These are phyloP conservation scores for Stygiomarasmius scandens DNA, from an alignment of 1,284 basidiomycete species.

Conservation along the genomic window DNA sequence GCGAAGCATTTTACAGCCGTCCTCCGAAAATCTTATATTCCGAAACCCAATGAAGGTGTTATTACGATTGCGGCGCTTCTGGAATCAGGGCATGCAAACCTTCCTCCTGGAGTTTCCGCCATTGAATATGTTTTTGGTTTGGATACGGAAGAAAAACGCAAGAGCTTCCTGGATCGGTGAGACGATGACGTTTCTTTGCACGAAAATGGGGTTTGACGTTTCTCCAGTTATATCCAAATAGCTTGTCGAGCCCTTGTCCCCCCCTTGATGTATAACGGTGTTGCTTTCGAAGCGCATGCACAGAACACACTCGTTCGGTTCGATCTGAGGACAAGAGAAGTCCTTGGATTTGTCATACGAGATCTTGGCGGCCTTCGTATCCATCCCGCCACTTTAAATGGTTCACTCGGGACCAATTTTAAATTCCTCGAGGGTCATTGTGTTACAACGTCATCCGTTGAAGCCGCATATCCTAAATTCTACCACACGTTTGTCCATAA, in stretches of 20 bases:
- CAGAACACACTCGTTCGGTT: constrained; percentile 55
- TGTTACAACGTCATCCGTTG: constrained; percentile 43
- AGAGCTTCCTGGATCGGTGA: constrained; percentile 46
- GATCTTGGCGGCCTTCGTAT: constrained; percentile 56
- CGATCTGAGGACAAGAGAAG: constrained; percentile 38
- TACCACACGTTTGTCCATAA: constrained; percentile 59
- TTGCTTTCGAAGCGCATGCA: constrained; percentile 58
- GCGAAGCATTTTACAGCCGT: constrained; percentile 54
- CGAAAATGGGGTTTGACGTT: background rate
- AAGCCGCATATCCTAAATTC: constrained; percentile 53
- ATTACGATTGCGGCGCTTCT: constrained; percentile 50
- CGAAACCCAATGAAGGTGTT: constrained; percentile 39
- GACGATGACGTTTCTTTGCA: constrained; percentile 6
- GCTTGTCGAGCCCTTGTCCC: constrained; percentile 51
- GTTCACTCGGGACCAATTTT: constrained; percentile 48
- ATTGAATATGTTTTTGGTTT: constrained; percentile 46
- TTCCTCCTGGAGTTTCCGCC: constrained; percentile 40
- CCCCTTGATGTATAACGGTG: constrained; percentile 50
- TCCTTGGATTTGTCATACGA: constrained; percentile 51
- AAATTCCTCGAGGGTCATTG: constrained; percentile 52
- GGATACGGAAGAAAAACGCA: constrained; percentile 44
- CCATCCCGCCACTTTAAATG: constrained; percentile 45
- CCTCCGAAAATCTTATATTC: constrained; percentile 42
- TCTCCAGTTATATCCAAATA: constrained; percentile 46
- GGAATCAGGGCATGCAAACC: constrained; percentile 45